Base-by-base conservation (phyloP, 192 early-diverging fungal genomes). In the Rhizophagus clarus region DNA sequence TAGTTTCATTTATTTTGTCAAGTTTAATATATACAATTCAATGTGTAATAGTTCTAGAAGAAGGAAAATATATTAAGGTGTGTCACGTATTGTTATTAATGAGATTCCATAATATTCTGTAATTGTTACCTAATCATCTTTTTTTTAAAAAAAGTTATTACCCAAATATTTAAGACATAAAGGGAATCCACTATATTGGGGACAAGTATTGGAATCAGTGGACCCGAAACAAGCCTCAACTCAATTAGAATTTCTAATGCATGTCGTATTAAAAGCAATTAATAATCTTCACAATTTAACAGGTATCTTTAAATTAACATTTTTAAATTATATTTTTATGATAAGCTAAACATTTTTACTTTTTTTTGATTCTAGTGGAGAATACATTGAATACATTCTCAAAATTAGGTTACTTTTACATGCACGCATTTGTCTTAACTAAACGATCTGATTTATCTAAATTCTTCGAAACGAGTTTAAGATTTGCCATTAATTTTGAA, bases 381-480 rank as follows among this genome's bases (percentile, higher is more conserved):
- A n/a, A 75, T 15, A 24, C 26, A 6, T 61, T 3, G 22, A 31
- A 14, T 10, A 60, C 9, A 37, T 76, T 80, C 0, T 83, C 86
- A 42, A 60, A 79, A 15, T 67, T 88, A 1, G 78, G 86, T n/a
- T 82, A 81, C 11, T 76, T 83, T 26, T 81, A 85, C 29, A 64
- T 86, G 9, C 10, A 49, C 24, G 51, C 73, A 17, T 62, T 78
- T 17, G n/a, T 74, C 37, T 49, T 61, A 29, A 80, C 81, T 20
- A 74, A 77, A 22, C 47, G 64, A 34, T 40, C 47, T n/a, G 79
- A 77, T 4, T 74, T 84, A 31, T 66, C 66, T 26, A 79, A 77
- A 31, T 51, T 87, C n/a, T 87, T 87, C 80, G 87, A 88, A 29
- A 84, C 80, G 24, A 40, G 85, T 8, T 40, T 90, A 1, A 72